Conservation (phyloP, 2,329 filamentous ascomycete species). For the Colletotrichum tamarilloi region DNA sequence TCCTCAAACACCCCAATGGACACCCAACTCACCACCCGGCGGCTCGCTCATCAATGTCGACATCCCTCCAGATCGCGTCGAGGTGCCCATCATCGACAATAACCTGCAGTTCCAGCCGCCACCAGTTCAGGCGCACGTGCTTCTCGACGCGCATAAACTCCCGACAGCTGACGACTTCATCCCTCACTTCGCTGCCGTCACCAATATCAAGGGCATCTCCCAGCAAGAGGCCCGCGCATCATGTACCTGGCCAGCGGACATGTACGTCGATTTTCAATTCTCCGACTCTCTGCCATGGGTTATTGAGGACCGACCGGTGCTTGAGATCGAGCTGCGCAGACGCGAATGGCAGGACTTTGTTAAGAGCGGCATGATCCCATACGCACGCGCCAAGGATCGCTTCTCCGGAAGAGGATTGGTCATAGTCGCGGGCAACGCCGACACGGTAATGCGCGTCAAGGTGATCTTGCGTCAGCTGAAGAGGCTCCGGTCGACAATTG, state of each 20-base stretch:
- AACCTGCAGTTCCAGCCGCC: not conserved
- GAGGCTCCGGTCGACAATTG: not conserved
- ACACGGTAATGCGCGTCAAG: conserved; percentile 26
- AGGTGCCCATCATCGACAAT: not conserved
- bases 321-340: conserved; percentile 28
- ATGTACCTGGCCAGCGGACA: conserved; percentile 20
- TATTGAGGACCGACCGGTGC: conserved; percentile 8
- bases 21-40: not conserved
- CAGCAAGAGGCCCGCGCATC: conserved; percentile 14
- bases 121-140: not conserved
- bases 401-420: conserved; percentile 14
- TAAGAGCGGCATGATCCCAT: conserved; percentile 13
- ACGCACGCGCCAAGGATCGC: conserved; percentile 13
- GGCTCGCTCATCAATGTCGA: not conserved
- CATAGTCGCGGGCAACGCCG: conserved; percentile 28
- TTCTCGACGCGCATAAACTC: conserved; percentile 11
- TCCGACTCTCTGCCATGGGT: conserved; percentile 21
- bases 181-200: conserved; percentile 18
- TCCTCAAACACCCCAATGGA: not conserved
- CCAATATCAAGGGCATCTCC: conserved; percentile 1
- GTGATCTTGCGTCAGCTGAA: conserved; percentile 21
- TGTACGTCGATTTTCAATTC: conserved; percentile 22
- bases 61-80: not conserved
- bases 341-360: conserved; percentile 29
- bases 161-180: conserved; percentile 18